Evolutionary conservation across 768 basidiomycete genomes (phyloP).

Genomic region (Amylocystis lapponica): DNA sequence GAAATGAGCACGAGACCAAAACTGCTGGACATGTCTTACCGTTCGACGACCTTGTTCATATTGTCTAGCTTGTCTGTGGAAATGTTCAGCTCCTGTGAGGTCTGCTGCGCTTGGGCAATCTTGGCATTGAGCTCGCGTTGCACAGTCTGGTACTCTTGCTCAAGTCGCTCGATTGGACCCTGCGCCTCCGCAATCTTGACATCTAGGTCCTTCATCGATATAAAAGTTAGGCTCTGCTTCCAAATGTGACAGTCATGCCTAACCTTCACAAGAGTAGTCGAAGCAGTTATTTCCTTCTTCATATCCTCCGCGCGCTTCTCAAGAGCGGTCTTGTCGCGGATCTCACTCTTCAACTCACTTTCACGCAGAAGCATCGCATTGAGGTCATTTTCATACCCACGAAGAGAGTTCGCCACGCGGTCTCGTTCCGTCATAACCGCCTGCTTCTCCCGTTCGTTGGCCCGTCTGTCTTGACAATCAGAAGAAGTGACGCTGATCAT

Average conservation of each 20-base stretch:
- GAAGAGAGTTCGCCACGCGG: slow-evolving; percentile 44
- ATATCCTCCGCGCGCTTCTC: slow-evolving; percentile 53
- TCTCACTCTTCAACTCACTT: slow-evolving; percentile 47
- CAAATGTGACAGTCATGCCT: slow-evolving; percentile 3
- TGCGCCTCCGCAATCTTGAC: slow-evolving; percentile 52
- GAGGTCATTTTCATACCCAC: slow-evolving; percentile 53
- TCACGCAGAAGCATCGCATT: slow-evolving; percentile 60
- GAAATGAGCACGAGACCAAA: not conserved
- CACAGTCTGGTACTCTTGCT: slow-evolving; percentile 44
- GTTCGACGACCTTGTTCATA: slow-evolving; percentile 58
- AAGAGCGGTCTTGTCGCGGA: slow-evolving; percentile 51
- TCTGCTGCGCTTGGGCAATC: slow-evolving; percentile 46
- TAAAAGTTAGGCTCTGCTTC: not conserved
- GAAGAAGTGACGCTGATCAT: slow-evolving; percentile 23
- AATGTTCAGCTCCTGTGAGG: slow-evolving; percentile 60
- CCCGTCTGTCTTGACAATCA: slow-evolving; percentile 39
- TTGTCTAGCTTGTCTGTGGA: slow-evolving; percentile 55
- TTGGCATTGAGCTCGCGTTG: slow-evolving; percentile 46
- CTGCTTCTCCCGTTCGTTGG: slow-evolving; percentile 58
- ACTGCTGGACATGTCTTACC: slow-evolving; percentile 32
- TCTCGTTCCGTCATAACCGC: slow-evolving; percentile 56
- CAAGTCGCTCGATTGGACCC: slow-evolving; percentile 58
- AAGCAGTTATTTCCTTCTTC: slow-evolving; percentile 48
- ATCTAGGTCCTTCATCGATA: slow-evolving; percentile 51
- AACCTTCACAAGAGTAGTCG: slow-evolving; percentile 48